These are phyloP conservation scores for Theileria equi DNA, from an alignment of 169 alveolate genomes.

Conservation along the genomic window DNA sequence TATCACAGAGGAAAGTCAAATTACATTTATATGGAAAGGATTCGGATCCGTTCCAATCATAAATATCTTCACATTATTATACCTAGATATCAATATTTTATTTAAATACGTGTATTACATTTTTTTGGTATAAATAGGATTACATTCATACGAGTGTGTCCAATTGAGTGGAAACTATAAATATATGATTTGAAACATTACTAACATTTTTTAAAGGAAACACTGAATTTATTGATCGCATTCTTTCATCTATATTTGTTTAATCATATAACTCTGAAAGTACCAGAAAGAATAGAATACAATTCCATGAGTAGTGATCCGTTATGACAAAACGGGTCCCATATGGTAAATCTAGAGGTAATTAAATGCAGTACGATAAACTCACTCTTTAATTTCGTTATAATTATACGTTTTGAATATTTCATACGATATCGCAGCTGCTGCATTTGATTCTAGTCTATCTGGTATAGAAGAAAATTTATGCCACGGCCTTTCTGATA, in stretches of 20 bases:
- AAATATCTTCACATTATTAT: not conserved
- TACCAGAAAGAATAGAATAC: constrained; percentile 16
- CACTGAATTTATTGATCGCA: constrained; percentile 4
- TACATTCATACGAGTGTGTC: constrained; percentile 1
- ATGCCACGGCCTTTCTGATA: constrained; percentile 46
- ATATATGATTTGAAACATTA: not conserved
- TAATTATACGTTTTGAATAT: not conserved
- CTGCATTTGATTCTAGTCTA: constrained; percentile 26
- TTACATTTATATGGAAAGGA: constrained; percentile 6
- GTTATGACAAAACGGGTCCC: constrained; percentile 65
- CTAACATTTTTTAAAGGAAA: constrained; percentile 50
- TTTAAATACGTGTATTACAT: not conserved
- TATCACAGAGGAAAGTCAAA: not conserved
- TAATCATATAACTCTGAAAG: not conserved
- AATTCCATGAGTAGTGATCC: constrained; percentile 58
- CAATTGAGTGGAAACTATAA: constrained; percentile 45
- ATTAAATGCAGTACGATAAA: not conserved
- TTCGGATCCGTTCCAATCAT: constrained; percentile 15
- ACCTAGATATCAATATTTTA: not conserved
- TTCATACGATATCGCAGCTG: constrained; percentile 25
- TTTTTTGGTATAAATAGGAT: not conserved
- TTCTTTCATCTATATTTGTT: constrained; percentile 6
- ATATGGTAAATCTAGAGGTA: constrained; percentile 9
- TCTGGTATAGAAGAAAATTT: constrained; percentile 19
- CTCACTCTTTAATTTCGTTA: not conserved